Percentiles rank a stretch among this genome's conserved stretches.
These are phyloP conservation scores for Phytophthora sojae DNA, from an alignment of 352 stramenopile genomes.

Conservation along the genomic window DNA sequence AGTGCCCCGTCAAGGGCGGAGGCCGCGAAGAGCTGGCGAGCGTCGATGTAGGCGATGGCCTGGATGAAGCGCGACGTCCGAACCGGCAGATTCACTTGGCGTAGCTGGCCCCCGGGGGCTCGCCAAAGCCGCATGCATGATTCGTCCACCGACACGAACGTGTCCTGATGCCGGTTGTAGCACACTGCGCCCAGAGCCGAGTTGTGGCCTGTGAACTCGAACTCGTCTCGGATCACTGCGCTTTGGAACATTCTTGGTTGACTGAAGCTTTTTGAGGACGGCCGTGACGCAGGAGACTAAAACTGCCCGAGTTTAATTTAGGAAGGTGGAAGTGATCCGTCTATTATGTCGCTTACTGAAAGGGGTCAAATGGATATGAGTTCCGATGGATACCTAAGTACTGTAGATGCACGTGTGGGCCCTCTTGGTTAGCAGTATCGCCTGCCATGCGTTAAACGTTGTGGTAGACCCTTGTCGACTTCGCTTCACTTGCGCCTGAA, in stretches of 20 bases:
- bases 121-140: conserved; percentile 59
- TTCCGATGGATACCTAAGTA: no score
- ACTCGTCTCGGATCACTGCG: conserved; percentile 74
- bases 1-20: conserved; percentile 70
- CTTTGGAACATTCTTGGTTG: conserved; percentile 62
- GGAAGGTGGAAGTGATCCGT: background rate
- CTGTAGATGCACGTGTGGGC: no score
- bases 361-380: no score
- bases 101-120: conserved; percentile 37
- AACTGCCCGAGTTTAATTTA: conserved; percentile 26
- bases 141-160: conserved; percentile 70
- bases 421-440: no score
- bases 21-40: conserved; percentile 69
- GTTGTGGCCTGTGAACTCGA: conserved; percentile 65
- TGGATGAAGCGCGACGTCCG: conserved; percentile 70
- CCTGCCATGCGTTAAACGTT: no score
- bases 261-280: background rate
- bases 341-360: background rate
- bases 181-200: conserved; percentile 64
- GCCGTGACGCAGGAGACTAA: conserved; percentile 1
- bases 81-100: conserved; percentile 58
- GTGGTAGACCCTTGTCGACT: no score
- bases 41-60: conserved; percentile 63
- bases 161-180: conserved; percentile 75
- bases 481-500: no score